Conservation (phyloP, 2,329 filamentous ascomycete species). For the Xylaria hypoxylon region DNA sequence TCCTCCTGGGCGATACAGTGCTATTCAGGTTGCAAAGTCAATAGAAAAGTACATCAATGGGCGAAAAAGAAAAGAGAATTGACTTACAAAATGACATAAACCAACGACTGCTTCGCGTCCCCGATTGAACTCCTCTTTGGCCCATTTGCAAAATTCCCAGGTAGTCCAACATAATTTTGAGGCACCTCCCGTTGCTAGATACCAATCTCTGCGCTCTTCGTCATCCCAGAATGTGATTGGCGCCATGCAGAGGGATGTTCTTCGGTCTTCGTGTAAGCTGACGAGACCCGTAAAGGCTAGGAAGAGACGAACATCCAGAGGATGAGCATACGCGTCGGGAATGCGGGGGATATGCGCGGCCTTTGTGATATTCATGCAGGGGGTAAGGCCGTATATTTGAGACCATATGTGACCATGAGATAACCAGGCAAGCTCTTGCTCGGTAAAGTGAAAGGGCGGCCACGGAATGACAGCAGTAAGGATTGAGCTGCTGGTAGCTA, state of each 20-base stretch:
- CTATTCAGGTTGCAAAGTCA: constrained; percentile 5
- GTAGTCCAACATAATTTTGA: constrained; percentile 25
- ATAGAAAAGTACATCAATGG: not conserved
- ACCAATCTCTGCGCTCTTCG: constrained; percentile 24
- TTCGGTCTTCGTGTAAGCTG: not conserved
- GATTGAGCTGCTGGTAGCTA: not conserved
- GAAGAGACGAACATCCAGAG: constrained; percentile 25
- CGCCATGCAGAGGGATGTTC: constrained; percentile 16
- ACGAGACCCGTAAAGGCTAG: constrained; percentile 14
- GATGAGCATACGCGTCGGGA: constrained; percentile 14
- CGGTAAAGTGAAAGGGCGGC: constrained; percentile 15
- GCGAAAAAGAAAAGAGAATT: too few relatives aligned
- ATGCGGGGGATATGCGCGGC: constrained; percentile 7
- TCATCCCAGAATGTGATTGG: constrained; percentile 27
- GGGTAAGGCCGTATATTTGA: constrained; percentile 17
- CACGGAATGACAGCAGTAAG: not conserved
- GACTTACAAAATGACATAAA: constrained; percentile 26
- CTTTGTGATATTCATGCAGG: not conserved
- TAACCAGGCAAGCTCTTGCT: constrained; percentile 25
- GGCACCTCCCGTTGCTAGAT: constrained; percentile 17
- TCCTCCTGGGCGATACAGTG: constrained; percentile 5
- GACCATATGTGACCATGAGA: constrained; percentile 16
- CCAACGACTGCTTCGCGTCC: constrained; percentile 22
- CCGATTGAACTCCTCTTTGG: constrained; percentile 14
- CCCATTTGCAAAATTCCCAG: constrained; percentile 28